Percentiles rank a stretch among this genome's conserved stretches.
phyloP scores from a whole-genome alignment of 75 land plant species.

The Pinus albicaulis region DNA sequence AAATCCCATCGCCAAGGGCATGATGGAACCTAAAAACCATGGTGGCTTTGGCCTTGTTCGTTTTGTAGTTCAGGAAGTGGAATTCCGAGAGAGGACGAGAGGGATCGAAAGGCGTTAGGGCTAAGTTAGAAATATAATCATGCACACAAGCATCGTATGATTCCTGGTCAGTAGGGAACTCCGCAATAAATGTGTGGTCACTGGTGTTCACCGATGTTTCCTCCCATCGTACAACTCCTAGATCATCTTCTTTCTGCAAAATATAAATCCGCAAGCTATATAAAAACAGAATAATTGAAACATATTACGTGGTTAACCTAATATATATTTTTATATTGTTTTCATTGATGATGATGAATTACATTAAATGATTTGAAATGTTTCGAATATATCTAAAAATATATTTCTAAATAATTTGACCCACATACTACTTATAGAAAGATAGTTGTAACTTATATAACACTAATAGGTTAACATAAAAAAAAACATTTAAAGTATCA shows the following conservation, averaged over 20 bases:
- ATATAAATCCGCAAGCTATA: no score
- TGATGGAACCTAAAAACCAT: background rate
- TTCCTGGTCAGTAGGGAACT: background rate
- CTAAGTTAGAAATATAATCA: background rate
- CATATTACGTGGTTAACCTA: no score
- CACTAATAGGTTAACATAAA: no score
- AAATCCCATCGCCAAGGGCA: background rate
- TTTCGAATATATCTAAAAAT: no score
- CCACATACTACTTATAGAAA: no score
- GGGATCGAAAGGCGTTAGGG: background rate
- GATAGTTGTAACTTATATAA: no score
- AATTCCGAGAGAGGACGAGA: slow-evolving; percentile 66
- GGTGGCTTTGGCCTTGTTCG: background rate
- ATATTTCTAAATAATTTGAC: no score
- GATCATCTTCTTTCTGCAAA: background rate
- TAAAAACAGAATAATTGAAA: no score
- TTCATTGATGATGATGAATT: no score
- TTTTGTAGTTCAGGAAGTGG: slow-evolving; percentile 30
- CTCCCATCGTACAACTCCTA: background rate
- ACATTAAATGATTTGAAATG: no score
- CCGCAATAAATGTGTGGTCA: background rate
- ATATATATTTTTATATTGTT: no score
- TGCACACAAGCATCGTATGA: background rate
- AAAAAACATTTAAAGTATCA: no score
- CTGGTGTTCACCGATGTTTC: background rate